These are phyloP conservation scores for Gossypium herbaceum DNA, from an alignment of 345 rosid species.

Conservation along the genomic window DNA sequence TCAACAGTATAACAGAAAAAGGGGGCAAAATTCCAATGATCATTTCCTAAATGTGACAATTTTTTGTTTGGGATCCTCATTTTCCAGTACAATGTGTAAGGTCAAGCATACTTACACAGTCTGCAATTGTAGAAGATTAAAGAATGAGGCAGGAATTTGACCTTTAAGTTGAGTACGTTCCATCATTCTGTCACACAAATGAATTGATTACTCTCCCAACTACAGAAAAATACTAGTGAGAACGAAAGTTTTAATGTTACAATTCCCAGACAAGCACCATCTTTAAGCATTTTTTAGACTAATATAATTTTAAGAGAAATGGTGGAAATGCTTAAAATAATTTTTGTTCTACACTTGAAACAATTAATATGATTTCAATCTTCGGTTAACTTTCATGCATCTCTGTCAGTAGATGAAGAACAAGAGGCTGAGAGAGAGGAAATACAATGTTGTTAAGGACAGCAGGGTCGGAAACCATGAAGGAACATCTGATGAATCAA, in stretches of 20 bases:
- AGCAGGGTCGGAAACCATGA: constrained; percentile 47
- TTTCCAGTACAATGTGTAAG: not conserved
- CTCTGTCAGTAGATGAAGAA: not conserved
- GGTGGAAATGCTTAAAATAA: not conserved
- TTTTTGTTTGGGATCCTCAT: not conserved
- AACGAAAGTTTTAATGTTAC: not conserved
- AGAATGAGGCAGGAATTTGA: constrained; percentile 45
- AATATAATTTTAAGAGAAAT: not conserved
- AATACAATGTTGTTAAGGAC: constrained; percentile 71
- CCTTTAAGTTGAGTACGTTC: constrained; percentile 50
- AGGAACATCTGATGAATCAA: constrained; percentile 46
- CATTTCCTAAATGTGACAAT: not conserved
- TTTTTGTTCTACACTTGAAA: not conserved
- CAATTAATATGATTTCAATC: not conserved
- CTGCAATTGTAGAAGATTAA: constrained; percentile 53
- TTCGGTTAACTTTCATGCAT: not conserved
- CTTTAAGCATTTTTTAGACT: not conserved
- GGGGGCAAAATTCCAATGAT: not conserved
- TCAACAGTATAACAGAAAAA: constrained; percentile 11
- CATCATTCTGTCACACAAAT: constrained; percentile 48
- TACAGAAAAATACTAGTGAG: not conserved
- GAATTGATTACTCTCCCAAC: not conserved
- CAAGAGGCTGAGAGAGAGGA: constrained; percentile 12
- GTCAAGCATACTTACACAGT: constrained; percentile 54
- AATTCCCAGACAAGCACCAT: not conserved